Evolutionary conservation across 768 basidiomycete species (phyloP).

Genomic region (Boletales sp.): DNA sequence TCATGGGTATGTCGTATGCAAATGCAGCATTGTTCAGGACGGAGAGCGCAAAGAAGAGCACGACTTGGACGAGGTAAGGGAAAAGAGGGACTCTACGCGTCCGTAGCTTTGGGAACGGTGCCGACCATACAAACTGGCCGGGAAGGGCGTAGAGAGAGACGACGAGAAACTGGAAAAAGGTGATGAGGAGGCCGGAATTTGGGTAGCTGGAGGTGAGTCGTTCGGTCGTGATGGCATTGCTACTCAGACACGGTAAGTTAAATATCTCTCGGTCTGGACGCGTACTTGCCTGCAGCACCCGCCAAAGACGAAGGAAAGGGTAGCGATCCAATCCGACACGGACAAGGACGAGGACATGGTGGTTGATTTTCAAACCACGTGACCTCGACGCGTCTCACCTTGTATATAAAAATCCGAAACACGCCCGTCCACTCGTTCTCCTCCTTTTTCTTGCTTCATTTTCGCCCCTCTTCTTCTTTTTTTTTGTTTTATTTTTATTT

Average conservation of each 20-base stretch:
- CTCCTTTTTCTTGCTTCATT: no score
- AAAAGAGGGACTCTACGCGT: constrained; percentile 65
- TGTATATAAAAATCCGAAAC: no score
- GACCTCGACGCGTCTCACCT: constrained; percentile 23
- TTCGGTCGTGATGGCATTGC: constrained; percentile 79
- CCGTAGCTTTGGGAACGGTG: constrained; percentile 46
- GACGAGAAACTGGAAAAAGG: constrained; percentile 80
- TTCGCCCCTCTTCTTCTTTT: constrained; percentile 3
- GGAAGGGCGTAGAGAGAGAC: constrained; percentile 75
- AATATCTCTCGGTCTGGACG: no score
- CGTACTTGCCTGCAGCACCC: constrained; percentile 74
- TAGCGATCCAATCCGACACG: constrained; percentile 50
- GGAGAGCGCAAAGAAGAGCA: constrained; percentile 75
- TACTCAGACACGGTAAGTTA: constrained; percentile 22
- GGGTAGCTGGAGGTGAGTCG: constrained; percentile 67
- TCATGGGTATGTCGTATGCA: constrained; percentile 80
- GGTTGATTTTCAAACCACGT: constrained; percentile 27
- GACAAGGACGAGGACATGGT: constrained; percentile 1
- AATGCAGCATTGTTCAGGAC: constrained; percentile 91
- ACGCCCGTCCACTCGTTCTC: no score
- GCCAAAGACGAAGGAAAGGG: constrained; percentile 77
- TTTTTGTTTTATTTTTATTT: constrained; percentile 11
- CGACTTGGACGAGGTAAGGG: constrained; percentile 77
- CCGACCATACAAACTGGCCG: constrained; percentile 42
- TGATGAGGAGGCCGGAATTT: constrained; percentile 76